Conservation (phyloP, 257 asterid genomes). For the Solanum chmielewskii region DNA sequence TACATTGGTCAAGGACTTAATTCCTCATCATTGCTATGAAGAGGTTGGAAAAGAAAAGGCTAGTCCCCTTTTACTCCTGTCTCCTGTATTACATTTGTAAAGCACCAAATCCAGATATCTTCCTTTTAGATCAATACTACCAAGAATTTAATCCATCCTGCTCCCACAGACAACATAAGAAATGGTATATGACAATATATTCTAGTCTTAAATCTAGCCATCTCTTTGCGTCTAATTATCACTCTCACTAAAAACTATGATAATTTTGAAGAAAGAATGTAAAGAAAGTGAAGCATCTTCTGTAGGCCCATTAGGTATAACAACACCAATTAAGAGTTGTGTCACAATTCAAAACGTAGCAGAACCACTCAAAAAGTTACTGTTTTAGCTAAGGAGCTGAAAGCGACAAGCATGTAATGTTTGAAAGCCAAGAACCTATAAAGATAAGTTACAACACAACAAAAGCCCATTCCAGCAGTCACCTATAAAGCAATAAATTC, state of each 20-base stretch:
- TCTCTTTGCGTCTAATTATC: neutral
- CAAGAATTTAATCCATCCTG: neutral
- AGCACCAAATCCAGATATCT: neutral
- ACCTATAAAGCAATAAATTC: neutral
- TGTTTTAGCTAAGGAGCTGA: neutral
- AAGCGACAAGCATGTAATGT: neutral
- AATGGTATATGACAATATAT: neutral
- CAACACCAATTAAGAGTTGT: neutral
- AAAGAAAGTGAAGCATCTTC: neutral
- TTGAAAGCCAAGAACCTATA: neutral
- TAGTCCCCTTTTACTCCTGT: neutral
- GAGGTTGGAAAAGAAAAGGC: neutral
- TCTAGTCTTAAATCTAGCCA: neutral
- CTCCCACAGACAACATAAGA: neutral
- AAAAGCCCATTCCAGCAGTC: neutral
- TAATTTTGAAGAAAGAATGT: neutral
- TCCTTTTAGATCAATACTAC: neutral
- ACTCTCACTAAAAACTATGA: neutral
- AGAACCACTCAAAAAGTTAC: neutral
- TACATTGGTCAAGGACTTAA: neutral
- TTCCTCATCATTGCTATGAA: neutral
- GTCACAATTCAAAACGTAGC: neutral
- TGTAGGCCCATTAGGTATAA: neutral
- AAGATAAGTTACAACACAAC: neutral
- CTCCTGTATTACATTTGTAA: neutral